Evolutionary conservation across 2,329 filamentous ascomycete genomes (phyloP).

Genomic region (Cadophora malorum): DNA sequence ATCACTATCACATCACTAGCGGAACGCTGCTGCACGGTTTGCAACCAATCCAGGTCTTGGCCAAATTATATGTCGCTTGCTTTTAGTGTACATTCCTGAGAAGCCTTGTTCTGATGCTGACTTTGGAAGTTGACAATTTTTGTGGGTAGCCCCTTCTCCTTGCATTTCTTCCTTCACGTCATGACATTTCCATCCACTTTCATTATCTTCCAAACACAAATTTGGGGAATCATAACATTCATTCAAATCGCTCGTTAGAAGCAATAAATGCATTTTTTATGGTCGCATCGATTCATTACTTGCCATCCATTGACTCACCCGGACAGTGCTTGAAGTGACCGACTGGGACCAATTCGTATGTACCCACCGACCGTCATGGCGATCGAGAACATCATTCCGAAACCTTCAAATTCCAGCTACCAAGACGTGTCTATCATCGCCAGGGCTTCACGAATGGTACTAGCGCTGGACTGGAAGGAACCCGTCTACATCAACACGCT

Average conservation of each 20-base stretch:
- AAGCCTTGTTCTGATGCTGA: neutral
- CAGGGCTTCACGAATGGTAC: neutral
- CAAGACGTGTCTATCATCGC: neutral
- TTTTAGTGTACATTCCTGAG: neutral
- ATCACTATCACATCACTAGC: neutral
- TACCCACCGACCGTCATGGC: neutral
- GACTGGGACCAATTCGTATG: neutral
- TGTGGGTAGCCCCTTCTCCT: no score
- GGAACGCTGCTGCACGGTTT: neutral
- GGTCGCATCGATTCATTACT: neutral
- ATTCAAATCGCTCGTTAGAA: neutral
- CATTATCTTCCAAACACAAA: neutral
- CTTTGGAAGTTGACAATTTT: no score
- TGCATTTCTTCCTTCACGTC: no score
- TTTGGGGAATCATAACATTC: neutral
- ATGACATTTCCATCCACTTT: neutral
- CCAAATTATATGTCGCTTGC: neutral
- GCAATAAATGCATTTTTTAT: neutral
- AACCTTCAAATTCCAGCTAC: no score
- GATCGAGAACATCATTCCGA: no score
- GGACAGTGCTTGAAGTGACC: neutral
- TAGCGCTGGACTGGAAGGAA: neutral
- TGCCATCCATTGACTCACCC: neutral
- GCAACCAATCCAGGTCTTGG: no score
- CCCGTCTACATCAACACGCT: neutral